Percentiles rank a stretch among this genome's conserved stretches.
Evolutionary conservation across 2,329 filamentous ascomycete species (phyloP).

Genomic region (Phoma sp.): DNA sequence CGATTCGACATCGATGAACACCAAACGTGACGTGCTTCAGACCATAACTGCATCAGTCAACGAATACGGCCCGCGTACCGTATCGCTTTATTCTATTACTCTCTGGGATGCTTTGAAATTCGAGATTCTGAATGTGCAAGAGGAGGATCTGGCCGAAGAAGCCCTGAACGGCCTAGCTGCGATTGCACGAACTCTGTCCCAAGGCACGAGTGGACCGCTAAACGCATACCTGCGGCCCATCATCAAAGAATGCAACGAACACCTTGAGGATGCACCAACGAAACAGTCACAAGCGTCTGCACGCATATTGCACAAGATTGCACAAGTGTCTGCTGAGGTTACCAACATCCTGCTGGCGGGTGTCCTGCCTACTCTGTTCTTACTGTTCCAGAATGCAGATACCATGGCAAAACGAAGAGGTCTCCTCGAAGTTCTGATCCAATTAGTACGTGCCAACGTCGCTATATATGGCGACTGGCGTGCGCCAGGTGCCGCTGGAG

Average conservation of each 20-base stretch:
- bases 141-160: conserved; percentile 69
- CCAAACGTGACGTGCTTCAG: conserved; percentile 72
- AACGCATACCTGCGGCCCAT: conserved; percentile 66
- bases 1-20: conserved; percentile 72
- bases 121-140: conserved; percentile 71
- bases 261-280: conserved; percentile 71
- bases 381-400: conserved; percentile 67
- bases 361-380: conserved; percentile 65
- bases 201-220: conserved; percentile 56
- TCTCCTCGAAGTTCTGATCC: conserved; percentile 66
- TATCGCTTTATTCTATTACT: conserved; percentile 69
- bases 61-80: conserved; percentile 65
- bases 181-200: conserved; percentile 64
- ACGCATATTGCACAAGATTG: conserved; percentile 65
- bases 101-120: conserved; percentile 75
- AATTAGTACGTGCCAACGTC: conserved; percentile 65
- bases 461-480: conserved; percentile 65
- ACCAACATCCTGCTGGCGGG: conserved; percentile 64
- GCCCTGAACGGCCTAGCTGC: conserved; percentile 63
- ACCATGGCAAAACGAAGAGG: conserved; percentile 69
- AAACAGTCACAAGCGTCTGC: conserved; percentile 72
- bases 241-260: conserved; percentile 72
- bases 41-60: conserved; percentile 66
- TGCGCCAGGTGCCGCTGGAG: conserved; percentile 48
- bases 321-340: conserved; percentile 62